Evolutionary conservation across 495 filamentous ascomycete species (phyloP).

Genomic region (Aspergillus sclerotiicarbonarius): DNA sequence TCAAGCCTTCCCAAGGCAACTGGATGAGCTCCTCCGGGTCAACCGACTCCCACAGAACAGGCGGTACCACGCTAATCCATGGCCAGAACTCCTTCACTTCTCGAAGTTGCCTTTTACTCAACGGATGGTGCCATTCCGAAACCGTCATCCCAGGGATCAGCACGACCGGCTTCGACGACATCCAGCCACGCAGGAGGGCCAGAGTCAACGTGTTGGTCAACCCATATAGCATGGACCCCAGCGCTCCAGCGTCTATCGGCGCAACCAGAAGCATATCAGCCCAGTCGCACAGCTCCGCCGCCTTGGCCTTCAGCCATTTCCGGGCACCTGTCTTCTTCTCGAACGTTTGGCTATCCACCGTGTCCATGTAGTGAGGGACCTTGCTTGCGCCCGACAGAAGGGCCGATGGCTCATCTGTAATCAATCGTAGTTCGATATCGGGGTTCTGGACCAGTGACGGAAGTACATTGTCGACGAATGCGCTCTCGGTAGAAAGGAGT

Average conservation of each 20-base stretch:
- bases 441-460: conserved; percentile 40
- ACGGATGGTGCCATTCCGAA: conserved; percentile 81
- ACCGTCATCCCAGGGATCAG: conserved; percentile 80
- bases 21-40: conserved; percentile 45
- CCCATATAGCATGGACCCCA: conserved; percentile 81
- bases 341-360: conserved; percentile 45
- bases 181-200: conserved; percentile 76
- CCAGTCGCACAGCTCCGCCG: conserved; percentile 76
- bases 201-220: conserved; percentile 71
- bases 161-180: conserved; percentile 77
- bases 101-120: conserved; percentile 76
- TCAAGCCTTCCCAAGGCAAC: conserved; percentile 65
- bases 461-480: conserved; percentile 42
- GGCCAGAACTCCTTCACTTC: conserved; percentile 79
- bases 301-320: conserved; percentile 53
- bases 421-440: conserved; percentile 44
- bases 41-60: conserved; percentile 72
- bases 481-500: conserved; percentile 44
- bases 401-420: conserved; percentile 47
- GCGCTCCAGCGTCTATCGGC: conserved; percentile 76
- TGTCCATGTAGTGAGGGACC: conserved; percentile 49
- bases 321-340: conserved; percentile 46
- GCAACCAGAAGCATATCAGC: conserved; percentile 81
- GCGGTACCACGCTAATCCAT: conserved; percentile 70
- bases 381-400: conserved; percentile 43